These are phyloP conservation scores for Aspergillus puulaauensis DNA, from an alignment of 2,329 filamentous ascomycete genomes.

Conservation along the genomic window DNA sequence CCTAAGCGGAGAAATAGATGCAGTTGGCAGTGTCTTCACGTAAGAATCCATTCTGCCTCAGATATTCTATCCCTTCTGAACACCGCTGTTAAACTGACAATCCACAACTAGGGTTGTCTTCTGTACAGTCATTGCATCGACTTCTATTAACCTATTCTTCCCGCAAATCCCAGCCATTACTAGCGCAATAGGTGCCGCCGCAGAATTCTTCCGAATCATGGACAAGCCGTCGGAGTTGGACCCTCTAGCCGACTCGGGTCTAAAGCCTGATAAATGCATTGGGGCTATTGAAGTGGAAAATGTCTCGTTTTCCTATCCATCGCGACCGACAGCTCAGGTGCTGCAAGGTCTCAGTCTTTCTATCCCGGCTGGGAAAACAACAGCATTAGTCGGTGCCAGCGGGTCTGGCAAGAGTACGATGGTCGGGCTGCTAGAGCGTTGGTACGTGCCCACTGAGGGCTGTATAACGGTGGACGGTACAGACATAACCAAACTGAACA, in stretches of 20 bases:
- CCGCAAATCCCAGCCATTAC: slow-evolving; percentile 41
- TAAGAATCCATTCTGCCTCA: slow-evolving; percentile 4
- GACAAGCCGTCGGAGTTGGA: slow-evolving; percentile 84
- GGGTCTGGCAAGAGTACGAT: slow-evolving; percentile 95
- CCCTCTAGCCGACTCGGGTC: slow-evolving; percentile 68
- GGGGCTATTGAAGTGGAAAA: slow-evolving; percentile 78
- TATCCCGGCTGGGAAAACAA: slow-evolving; percentile 86
- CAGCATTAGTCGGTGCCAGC: slow-evolving; percentile 89
- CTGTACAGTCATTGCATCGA: slow-evolving; percentile 34
- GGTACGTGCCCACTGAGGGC: slow-evolving; percentile 85
- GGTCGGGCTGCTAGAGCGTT: slow-evolving; percentile 86
- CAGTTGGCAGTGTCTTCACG: slow-evolving; percentile 28
- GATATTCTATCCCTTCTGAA: background rate
- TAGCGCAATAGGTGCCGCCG: slow-evolving; percentile 41
- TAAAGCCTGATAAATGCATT: slow-evolving; percentile 68
- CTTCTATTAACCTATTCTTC: slow-evolving; percentile 31
- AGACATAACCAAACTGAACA: slow-evolving; percentile 76
- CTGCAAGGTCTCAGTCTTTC: slow-evolving; percentile 78
- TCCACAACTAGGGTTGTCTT: slow-evolving; percentile 19
- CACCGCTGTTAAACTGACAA: slow-evolving; percentile 2
- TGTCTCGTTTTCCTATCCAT: slow-evolving; percentile 92
- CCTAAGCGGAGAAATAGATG: slow-evolving; percentile 25
- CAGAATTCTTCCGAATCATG: slow-evolving; percentile 69
- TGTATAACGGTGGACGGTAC: slow-evolving; percentile 79
- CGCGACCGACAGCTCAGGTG: slow-evolving; percentile 82